phyloP scores from a whole-genome alignment of 1,284 basidiomycete species.

The Mycena sp. region DNA sequence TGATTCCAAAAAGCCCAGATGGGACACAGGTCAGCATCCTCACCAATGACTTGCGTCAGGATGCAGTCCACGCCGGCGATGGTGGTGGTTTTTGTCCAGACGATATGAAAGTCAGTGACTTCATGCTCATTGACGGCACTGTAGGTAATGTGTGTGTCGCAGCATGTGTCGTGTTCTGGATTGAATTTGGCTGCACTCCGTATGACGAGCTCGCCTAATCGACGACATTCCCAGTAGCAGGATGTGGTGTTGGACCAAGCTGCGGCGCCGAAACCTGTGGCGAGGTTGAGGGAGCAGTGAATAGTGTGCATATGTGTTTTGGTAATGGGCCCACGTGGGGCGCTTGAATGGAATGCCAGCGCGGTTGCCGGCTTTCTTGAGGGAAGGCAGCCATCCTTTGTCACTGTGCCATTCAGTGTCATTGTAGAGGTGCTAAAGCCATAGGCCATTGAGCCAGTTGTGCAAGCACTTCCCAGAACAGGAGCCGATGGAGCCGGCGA shows the following conservation, averaged over 20 bases:
- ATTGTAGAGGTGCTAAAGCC: no score
- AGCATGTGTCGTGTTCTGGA: neutral
- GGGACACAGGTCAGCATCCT: neutral
- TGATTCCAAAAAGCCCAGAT: constrained; percentile 9
- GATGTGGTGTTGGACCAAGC: constrained; percentile 19
- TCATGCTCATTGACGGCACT: neutral
- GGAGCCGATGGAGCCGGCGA: constrained; percentile 18
- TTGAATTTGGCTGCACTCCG: neutral
- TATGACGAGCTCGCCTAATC: constrained; percentile 16
- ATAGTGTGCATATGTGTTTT: constrained; percentile 16
- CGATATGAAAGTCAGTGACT: neutral
- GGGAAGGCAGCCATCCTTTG: neutral
- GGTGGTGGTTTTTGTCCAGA: neutral
- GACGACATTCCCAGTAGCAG: constrained; percentile 24
- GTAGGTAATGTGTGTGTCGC: neutral
- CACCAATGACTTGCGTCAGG: constrained; percentile 12
- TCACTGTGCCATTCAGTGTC: neutral
- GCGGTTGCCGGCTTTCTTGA: neutral
- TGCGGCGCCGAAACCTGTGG: constrained; percentile 1
- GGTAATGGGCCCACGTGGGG: no score
- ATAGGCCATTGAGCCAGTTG: no score
- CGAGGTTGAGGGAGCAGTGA: constrained; percentile 6
- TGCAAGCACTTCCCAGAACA: constrained; percentile 5
- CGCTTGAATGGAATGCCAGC: neutral
- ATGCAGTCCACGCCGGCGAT: constrained; percentile 7